Evolutionary conservation across 495 filamentous ascomycete species (phyloP).

Genomic region (Neurospora sp.): DNA sequence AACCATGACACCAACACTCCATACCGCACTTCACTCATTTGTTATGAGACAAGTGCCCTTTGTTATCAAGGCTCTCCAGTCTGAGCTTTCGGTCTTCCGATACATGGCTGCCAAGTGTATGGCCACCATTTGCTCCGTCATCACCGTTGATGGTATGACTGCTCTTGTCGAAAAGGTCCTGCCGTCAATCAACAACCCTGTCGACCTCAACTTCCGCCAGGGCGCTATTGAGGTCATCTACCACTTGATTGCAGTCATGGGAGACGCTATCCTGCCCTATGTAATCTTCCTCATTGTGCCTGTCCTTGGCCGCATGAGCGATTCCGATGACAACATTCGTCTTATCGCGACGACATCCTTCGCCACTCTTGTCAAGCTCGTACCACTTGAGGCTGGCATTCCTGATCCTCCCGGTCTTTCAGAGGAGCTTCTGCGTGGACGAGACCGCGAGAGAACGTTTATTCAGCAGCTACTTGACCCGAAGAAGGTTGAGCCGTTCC

Average conservation of each 20-base stretch:
- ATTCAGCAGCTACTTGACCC: conserved; percentile 92
- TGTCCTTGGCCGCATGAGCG: conserved; percentile 96
- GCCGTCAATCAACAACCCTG: conserved; percentile 76
- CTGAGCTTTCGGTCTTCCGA: conserved; percentile 76
- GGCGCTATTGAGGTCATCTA: conserved; percentile 92
- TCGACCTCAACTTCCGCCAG: conserved; percentile 79
- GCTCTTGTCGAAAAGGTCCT: conserved; percentile 88
- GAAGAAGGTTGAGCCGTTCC: conserved; percentile 88
- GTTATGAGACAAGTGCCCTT: conserved; percentile 76
- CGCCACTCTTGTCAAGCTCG: conserved; percentile 93
- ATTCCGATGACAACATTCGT: conserved; percentile 90
- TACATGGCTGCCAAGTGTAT: conserved; percentile 97
- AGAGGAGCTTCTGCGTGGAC: conserved; percentile 72
- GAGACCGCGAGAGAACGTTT: conserved; percentile 89
- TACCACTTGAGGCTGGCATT: conserved; percentile 95
- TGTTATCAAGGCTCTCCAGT: conserved; percentile 76
- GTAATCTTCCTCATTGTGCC: conserved; percentile 99
- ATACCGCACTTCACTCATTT: conserved; percentile 61
- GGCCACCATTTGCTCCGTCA: conserved; percentile 92
- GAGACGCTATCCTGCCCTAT: conserved; percentile 88
- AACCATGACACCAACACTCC: conserved; percentile 75
- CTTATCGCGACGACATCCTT: conserved; percentile 95
- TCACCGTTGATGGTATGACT: conserved; percentile 89
- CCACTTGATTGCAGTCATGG: conserved; percentile 95
- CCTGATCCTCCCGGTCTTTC: conserved; percentile 92